These are phyloP conservation scores for Gloeophyllum trabeum DNA, from an alignment of 768 basidiomycete species.

Conservation along the genomic window DNA sequence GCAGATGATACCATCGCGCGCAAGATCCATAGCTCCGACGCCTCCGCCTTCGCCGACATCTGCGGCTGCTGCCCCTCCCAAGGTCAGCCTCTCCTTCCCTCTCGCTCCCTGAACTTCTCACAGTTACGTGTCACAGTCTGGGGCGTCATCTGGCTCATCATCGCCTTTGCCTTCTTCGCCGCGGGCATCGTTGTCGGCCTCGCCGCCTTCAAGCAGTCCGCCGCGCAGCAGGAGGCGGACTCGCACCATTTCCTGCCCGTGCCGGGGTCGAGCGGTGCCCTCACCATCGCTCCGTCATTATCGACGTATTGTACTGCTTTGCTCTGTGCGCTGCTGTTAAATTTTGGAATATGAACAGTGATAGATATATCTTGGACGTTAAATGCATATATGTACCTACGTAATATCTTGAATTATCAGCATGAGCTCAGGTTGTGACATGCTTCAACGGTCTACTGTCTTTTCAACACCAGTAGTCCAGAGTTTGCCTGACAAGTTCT, in stretches of 20 bases:
- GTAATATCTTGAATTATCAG: too few species aligned
- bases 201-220: slow-evolving; percentile 76
- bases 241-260: slow-evolving; percentile 48
- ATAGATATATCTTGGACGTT: too few species aligned
- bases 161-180: slow-evolving; percentile 66
- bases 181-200: slow-evolving; percentile 69
- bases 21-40: slow-evolving; percentile 83
- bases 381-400: too few species aligned
- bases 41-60: slow-evolving; percentile 71
- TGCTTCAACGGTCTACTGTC: too few species aligned
- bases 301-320: too few species aligned
- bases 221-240: slow-evolving; percentile 42
- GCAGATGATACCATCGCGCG: slow-evolving; percentile 76
- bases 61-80: slow-evolving; percentile 81
- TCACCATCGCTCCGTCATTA: too few species aligned
- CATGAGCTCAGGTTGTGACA: too few species aligned
- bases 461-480: too few species aligned
- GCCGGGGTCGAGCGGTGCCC: too few species aligned
- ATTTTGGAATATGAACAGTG: too few species aligned
- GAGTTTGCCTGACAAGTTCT: too few species aligned
- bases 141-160: slow-evolving; percentile 82
- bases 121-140: slow-evolving; percentile 42
- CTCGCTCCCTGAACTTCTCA: slow-evolving; percentile 2
- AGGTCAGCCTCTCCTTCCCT: slow-evolving; percentile 28
- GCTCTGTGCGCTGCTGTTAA: too few species aligned